Evolutionary conservation across 2,329 filamentous ascomycete genomes (phyloP).

Genomic region (Elsinoe ampelina): DNA sequence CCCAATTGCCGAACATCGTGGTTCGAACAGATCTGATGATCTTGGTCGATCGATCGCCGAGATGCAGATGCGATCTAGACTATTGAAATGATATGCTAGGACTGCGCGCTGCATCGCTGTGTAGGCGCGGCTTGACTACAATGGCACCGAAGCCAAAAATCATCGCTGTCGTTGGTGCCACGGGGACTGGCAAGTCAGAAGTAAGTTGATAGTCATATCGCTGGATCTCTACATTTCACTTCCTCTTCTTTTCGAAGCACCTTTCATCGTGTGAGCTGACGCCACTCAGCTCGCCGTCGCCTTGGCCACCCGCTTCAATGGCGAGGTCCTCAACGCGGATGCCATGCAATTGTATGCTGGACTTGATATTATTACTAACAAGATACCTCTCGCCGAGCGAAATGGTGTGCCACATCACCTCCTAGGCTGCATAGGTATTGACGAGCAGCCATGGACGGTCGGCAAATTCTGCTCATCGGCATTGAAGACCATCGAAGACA

Average conservation of each 20-base stretch:
- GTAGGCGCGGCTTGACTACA: neutral
- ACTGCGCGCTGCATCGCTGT: neutral
- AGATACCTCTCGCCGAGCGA: constrained; percentile 66
- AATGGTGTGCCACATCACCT: constrained; percentile 80
- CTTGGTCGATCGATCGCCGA: neutral
- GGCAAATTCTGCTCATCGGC: constrained; percentile 66
- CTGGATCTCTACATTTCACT: too few relatives aligned
- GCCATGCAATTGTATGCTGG: constrained; percentile 96
- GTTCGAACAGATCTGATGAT: neutral
- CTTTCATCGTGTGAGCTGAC: constrained; percentile 23
- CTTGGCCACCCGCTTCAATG: constrained; percentile 70
- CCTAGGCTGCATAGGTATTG: constrained; percentile 64
- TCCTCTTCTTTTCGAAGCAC: too few relatives aligned
- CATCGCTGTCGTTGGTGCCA: constrained; percentile 77
- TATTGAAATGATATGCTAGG: neutral
- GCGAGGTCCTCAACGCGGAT: constrained; percentile 94
- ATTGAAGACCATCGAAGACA: constrained; percentile 61
- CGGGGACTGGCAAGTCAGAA: constrained; percentile 88
- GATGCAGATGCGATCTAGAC: neutral
- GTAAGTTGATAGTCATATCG: constrained; percentile 38
- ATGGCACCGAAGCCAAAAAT: constrained; percentile 31
- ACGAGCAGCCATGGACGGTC: constrained; percentile 76
- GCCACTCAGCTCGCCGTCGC: constrained; percentile 56
- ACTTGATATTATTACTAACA: constrained; percentile 90
- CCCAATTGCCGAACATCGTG: neutral